These are phyloP conservation scores for Vitis hybrid DNA, from an alignment of 177 flowering plant genomes.

Conservation along the genomic window DNA sequence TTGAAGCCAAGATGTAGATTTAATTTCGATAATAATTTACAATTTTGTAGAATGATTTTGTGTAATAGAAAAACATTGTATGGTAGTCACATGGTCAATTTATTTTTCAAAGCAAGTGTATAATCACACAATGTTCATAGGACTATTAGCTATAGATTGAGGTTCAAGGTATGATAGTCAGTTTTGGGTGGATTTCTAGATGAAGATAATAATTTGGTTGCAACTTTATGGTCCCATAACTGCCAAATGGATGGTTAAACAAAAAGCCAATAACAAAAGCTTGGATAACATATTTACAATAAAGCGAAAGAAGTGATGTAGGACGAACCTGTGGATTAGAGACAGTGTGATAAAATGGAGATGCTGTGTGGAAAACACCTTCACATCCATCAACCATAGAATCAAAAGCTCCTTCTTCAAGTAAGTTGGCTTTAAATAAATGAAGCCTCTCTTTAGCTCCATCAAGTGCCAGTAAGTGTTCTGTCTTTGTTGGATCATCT, in stretches of 20 bases:
- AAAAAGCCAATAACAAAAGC: too few species aligned
- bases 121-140: too few species aligned
- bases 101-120: constrained; percentile 1
- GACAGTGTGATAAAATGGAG: constrained; percentile 19
- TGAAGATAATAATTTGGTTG: too few species aligned
- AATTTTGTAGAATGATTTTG: too few species aligned
- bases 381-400: constrained; percentile 32
- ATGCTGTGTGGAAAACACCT: constrained; percentile 44
- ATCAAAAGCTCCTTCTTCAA: constrained; percentile 37
- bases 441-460: constrained; percentile 45
- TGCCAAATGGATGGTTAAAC: too few species aligned
- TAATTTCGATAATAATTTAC: too few species aligned
- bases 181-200: too few species aligned
- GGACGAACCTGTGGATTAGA: constrained; percentile 31
- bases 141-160: too few species aligned
- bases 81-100: background rate
- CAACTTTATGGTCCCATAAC: too few species aligned
- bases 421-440: constrained; percentile 27
- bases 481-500: constrained; percentile 29
- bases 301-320: background rate
- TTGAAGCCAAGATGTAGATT: too few species aligned
- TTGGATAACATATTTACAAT: background rate
- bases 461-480: constrained; percentile 34
- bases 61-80: too few species aligned
- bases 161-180: too few species aligned